Base-by-base conservation (phyloP, 2,329 filamentous ascomycete genomes). In the Microsporum audouinii region DNA sequence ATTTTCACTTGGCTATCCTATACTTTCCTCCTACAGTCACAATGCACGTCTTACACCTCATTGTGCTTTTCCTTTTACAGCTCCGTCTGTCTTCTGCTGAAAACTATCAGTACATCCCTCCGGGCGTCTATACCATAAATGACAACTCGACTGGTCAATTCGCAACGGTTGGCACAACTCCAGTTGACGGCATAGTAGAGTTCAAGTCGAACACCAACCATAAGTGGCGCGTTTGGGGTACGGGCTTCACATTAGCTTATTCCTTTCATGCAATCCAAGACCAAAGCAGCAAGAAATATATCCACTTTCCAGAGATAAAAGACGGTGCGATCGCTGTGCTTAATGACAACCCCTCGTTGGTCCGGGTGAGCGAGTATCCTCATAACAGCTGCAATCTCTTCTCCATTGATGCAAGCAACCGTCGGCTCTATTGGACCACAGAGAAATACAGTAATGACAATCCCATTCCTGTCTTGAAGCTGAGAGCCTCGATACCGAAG, bases 1-100 rank as follows among this genome's bases (percentile, higher is more conserved):
- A 39, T 57, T n/a, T 23, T 41, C 31, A 41, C 31, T 57, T 57
- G 29, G 34, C 7, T 38, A 57, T 57, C 14, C 23, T 29, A 49
- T 49, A 23, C n/a, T n/a, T 29, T 27, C 43, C 5, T 49, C 23
- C n/a, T 49, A 23, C 43, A 49, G 17, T 27, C 10, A 39, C 38
- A 36, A 57, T 57, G 55, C 55, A 57, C 29, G 2, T 57, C 55
- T 57, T n/a, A 57, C 55, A 31, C 33, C 31, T 57, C 38, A 27
- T 57, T n/a, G 8, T 39, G n/a, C 55, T 57, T 12, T 57, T 57
- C n/a, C 33, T 57, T 38, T 17, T 57, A 57, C 55, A 57, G 55
- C 14, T 57, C n/a, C 38, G 31, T 27, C 55, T 38, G 55, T 57
- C 31, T 8, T 57, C 10, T 31, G 51, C 51, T 38, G 55, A 14